Evolutionary conservation across 2,329 filamentous ascomycete genomes (phyloP), one percentile per base, ranked within the genome.

Genomic region (Alternaria infectoria): DNA sequence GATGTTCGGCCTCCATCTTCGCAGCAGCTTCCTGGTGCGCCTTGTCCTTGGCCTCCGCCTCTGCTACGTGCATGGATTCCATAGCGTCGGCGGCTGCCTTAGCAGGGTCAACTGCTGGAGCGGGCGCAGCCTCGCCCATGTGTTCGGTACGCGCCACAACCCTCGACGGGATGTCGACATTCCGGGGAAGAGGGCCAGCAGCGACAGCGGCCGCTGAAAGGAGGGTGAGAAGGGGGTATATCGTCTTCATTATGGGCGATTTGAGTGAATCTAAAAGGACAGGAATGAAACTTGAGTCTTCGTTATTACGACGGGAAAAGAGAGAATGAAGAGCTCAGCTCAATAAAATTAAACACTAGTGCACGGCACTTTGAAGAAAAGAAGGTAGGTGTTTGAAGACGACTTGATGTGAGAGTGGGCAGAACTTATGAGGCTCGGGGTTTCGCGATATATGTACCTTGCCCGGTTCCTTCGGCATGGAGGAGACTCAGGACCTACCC

Each of bases 291-390:
- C 50, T 36, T 30, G 15, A 51, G 45, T 56, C 45, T 54, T 44
- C 15, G 56, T 23, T 59, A 64, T 54, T 57, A 58, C 5, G 54
- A 58, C 11, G 21, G 30, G 32, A 17, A 30, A 69, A 61, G 59
- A 72, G 62, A 58, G 67, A 66, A 69, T 62, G 59, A 62, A 67
- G 70, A 71, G 70, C 70, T 61, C 69, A 67, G 66, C 70, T 72
- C 69, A 62, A 60, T 59, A 50, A 58, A 40, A 71, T 68, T 65
- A 70, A 67, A 59, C 58, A 67, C 52, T 68, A 69, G 67, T 69
- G 71, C 69, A 62, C 71, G 65, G 69, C 70, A 72, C 71, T 67
- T 51, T 47, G 61, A 36, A 45, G 61, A 62, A 69, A 59, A 55
- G 57, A 67, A 67, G 60, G 59, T 61, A 61, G 40, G 52, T 61